These are phyloP conservation scores for Talaromyces piceae DNA, from an alignment of 2,329 filamentous ascomycete species.

Conservation along the genomic window DNA sequence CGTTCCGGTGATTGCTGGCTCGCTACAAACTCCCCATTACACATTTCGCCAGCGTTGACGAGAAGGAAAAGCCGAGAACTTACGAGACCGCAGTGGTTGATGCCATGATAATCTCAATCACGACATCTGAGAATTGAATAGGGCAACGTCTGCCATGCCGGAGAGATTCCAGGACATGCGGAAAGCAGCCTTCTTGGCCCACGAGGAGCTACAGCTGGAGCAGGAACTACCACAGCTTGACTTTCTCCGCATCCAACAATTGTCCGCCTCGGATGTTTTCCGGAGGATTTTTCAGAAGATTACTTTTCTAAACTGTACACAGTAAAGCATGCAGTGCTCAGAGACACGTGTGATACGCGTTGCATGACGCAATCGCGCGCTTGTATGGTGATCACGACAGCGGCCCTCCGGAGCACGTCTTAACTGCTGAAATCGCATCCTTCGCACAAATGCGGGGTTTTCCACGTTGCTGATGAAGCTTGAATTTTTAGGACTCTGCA, in stretches of 20 bases:
- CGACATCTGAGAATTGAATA: too few species aligned
- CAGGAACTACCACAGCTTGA: too few species aligned
- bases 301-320: too few species aligned
- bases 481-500: neutral
- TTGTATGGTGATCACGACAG: conserved; percentile 2
- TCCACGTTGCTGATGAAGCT: neutral
- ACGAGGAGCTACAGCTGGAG: too few species aligned
- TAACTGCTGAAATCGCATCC: neutral
- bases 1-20: neutral
- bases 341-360: neutral
- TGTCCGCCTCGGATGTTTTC: neutral
- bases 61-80: neutral
- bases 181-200: too few species aligned
- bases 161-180: neutral
- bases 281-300: neutral
- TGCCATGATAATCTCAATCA: conserved; percentile 20
- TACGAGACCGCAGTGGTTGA: conserved; percentile 8
- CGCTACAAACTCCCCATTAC: neutral
- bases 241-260: too few species aligned
- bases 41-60: too few species aligned
- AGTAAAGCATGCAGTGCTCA: neutral
- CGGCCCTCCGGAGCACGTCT: neutral
- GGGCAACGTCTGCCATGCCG: too few species aligned
- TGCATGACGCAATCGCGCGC: neutral
- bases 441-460: neutral